Evolutionary conservation across 1,284 basidiomycete species (phyloP).

Genomic region (Cutaneotrichosporon cyanovorans): DNA sequence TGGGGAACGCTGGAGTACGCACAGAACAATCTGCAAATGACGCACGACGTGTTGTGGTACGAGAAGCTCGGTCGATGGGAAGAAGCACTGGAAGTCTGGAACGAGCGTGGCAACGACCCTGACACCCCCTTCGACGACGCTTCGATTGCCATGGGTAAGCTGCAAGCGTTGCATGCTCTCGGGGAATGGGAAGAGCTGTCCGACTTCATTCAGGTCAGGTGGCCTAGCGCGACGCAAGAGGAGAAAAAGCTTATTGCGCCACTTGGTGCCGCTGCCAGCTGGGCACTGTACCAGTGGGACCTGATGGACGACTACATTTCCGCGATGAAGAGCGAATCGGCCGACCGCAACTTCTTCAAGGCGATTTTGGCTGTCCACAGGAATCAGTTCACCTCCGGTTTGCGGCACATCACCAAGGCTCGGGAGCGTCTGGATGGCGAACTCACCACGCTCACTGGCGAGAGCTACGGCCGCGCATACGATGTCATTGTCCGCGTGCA

Average conservation of each 20-base stretch:
- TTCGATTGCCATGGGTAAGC: slow-evolving; percentile 67
- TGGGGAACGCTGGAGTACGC: slow-evolving; percentile 89
- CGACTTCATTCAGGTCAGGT: slow-evolving; percentile 77
- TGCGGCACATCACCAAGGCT: slow-evolving; percentile 87
- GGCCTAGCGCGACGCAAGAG: slow-evolving; percentile 75
- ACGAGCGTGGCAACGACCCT: slow-evolving; percentile 35
- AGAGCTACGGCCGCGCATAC: slow-evolving; percentile 93
- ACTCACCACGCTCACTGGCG: slow-evolving; percentile 83
- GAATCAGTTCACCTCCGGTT: slow-evolving; percentile 87
- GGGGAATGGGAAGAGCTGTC: slow-evolving; percentile 97
- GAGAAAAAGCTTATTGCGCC: slow-evolving; percentile 89
- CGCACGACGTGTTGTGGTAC: slow-evolving; percentile 66
- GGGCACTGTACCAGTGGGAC: slow-evolving; percentile 96
- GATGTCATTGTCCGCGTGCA: slow-evolving; percentile 95
- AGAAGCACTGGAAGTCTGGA: slow-evolving; percentile 79
- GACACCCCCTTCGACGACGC: slow-evolving; percentile 56
- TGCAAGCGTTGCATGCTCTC: slow-evolving; percentile 93
- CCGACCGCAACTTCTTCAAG: slow-evolving; percentile 92
- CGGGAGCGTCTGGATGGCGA: slow-evolving; percentile 89
- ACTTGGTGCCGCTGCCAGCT: slow-evolving; percentile 92
- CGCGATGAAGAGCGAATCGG: slow-evolving; percentile 87
- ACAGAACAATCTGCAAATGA: slow-evolving; percentile 52
- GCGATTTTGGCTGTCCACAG: slow-evolving; percentile 94
- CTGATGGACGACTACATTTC: slow-evolving; percentile 96
- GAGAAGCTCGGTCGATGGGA: slow-evolving; percentile 96